Conservation (phyloP, 192 early-diverging fungal genomes). For the Umbelopsis sp. region DNA sequence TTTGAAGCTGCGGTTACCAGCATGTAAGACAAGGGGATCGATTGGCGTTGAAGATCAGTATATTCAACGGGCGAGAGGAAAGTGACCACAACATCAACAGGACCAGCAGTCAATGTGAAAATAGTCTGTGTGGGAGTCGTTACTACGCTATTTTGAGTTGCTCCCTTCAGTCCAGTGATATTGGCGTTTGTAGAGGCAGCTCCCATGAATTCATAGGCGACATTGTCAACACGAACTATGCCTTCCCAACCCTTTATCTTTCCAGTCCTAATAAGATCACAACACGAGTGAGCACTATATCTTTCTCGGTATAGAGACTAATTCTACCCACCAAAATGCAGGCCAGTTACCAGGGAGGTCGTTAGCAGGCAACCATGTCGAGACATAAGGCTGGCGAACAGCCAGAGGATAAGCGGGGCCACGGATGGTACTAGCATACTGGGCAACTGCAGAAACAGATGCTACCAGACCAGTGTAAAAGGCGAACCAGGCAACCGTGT, state of each 20-base stretch:
- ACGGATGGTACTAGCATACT: slow-evolving; percentile 8
- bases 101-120: slow-evolving; percentile 2
- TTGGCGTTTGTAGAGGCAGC: slow-evolving; percentile 6
- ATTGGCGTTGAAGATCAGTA: slow-evolving; percentile 14
- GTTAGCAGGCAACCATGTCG: slow-evolving; percentile 5
- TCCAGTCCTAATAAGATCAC: not conserved
- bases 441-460: slow-evolving; percentile 11
- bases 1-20: not conserved
- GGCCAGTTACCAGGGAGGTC: slow-evolving; percentile 8
- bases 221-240: slow-evolving; percentile 4
- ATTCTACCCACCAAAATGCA: not conserved
- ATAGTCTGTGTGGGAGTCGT: not conserved
- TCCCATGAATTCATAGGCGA: slow-evolving; percentile 6
- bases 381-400: slow-evolving; percentile 18
- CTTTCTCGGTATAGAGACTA: too few relatives aligned
- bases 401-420: slow-evolving; percentile 5
- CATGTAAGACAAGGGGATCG: slow-evolving; percentile 20
- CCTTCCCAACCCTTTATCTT: slow-evolving; percentile 12
- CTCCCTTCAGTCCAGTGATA: not conserved
- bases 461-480: not conserved
- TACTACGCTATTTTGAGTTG: not conserved
- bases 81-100: slow-evolving; percentile 11
- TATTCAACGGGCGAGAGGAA: slow-evolving; percentile 20
- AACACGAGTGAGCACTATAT: not conserved
- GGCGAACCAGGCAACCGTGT: not conserved